Evolutionary conservation across 2,329 filamentous ascomycete genomes (phyloP), one percentile per base, ranked within the genome.

Genomic region (Epichloe glyceriae): DNA sequence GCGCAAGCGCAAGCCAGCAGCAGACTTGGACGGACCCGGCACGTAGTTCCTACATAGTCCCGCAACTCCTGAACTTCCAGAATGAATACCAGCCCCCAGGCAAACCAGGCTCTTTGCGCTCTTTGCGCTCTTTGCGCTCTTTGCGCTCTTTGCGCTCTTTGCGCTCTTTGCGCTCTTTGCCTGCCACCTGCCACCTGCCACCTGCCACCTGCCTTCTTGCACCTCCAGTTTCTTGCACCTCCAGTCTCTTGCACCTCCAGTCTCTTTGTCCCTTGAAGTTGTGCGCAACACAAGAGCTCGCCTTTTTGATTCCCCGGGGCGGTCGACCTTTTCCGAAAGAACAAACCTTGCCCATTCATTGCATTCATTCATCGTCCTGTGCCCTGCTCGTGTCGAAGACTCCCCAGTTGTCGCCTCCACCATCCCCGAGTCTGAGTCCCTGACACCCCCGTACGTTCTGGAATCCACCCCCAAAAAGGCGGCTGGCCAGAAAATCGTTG

Each of bases 401-500:
- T 33, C 33, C 33, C 42, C 15, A 22, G 19, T 20, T 22, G 14
- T 38, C 15, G 35, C 19, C 35, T 38, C 26, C 35, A 19, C 42
- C 46, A 34, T 52, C 47, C 54, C n/a, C n/a, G n/a, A n/a, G n/a
- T n/a, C n/a, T n/a, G n/a, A n/a, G n/a, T n/a, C n/a, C 51, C 54
- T 53, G 53, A 53, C 50, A 10, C 34, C 40, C 49, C 41, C 47
- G 41, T 30, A 0, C 5, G n/a, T 39, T 45, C 50, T 54, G 35
- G 44, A 53, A 49, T 55, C 55, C 50, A 49, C 50, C 41, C 50
- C 52, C 47, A 50, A 60, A 62, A 70, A 64, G 64, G 61, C 58
- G 62, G 62, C 68, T 69, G 67, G 67, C 54, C 50, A 56, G 58
- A 60, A 59, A 55, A 55, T 35, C 52, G 26, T 60, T 53, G 57